Evolutionary conservation across 768 basidiomycete genomes (phyloP).

Genomic region (Lyophyllum shimeji): DNA sequence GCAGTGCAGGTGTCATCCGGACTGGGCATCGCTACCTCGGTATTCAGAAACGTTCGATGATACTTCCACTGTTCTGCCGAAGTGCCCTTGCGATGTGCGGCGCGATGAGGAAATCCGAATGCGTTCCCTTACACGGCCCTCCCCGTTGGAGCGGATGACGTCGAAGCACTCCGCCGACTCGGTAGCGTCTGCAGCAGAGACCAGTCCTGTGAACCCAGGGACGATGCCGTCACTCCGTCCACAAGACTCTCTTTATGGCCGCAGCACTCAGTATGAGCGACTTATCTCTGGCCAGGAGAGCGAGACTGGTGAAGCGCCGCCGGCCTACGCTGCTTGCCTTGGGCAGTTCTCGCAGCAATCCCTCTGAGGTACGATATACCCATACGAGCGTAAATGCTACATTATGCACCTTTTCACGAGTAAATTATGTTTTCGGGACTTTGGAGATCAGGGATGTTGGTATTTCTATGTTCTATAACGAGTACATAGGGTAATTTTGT

Average conservation of each 20-base stretch:
- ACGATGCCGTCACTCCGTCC: constrained; percentile 29
- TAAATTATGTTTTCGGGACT: background rate
- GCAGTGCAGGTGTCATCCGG: constrained; percentile 80
- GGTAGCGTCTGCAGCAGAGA: constrained; percentile 33
- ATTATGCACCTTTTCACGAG: background rate
- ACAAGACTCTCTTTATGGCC: constrained; percentile 37
- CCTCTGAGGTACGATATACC: background rate
- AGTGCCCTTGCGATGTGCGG: constrained; percentile 46
- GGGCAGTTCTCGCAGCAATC: constrained; percentile 5
- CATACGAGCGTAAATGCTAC: background rate
- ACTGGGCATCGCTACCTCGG: constrained; percentile 76
- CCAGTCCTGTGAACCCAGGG: constrained; percentile 30
- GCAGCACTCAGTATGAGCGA: constrained; percentile 66
- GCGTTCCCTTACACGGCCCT: constrained; percentile 4
- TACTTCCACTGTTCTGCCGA: constrained; percentile 28
- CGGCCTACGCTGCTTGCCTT: constrained; percentile 52
- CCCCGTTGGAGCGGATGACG: constrained; percentile 27
- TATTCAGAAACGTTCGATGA: constrained; percentile 57
- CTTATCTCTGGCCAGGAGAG: constrained; percentile 82
- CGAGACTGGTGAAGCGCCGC: constrained; percentile 82
- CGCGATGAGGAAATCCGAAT: constrained; percentile 4
- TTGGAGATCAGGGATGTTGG: background rate
- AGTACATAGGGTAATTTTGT: background rate
- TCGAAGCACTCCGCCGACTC: constrained; percentile 37
- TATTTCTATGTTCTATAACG: constrained; percentile 1